Base-by-base conservation (phyloP, 1,139 yeast genomes). In the Debaryomyces sp. region DNA sequence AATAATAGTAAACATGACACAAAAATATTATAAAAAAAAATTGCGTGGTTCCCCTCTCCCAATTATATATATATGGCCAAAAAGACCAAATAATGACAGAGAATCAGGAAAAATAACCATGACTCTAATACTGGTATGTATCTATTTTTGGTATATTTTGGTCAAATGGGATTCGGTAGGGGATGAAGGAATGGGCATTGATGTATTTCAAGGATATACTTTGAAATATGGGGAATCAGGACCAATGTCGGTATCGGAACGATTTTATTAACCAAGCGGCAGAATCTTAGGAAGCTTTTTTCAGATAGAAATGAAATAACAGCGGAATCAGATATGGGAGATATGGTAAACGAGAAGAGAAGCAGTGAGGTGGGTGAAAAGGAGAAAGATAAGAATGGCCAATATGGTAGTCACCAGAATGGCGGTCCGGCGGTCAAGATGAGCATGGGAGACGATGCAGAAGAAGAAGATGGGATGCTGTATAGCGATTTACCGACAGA, bases 121-220 rank as follows among this genome's bases (percentile, higher is more conserved):
- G 62, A 58, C 61, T 18, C 51, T 59, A 49, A 54, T 59, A 49
- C 60, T 54, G 58, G 62, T 59, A 57, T 38, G 62, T 59, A 47
- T 18, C 13, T 23, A 12, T 12, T 27, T 24, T 27, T 27, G 30
- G 3, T 12, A 12, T 5, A 27, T 27, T 27, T 4, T 12, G 8
- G 30, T 12, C 13, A n/a, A 27, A 12, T 10, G 30, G 30, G 5
- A 5, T 27, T 5, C n/a, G 10, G 15, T 12, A 4, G 24, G 35
- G 8, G n/a, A 13, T 23, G 17, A 24, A n/a, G n/a, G 30, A 12
- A 12, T n/a, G 4, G 6, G 13, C 6, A 12, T 12, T 27, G 6
- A 12, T 12, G 6, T 10, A 12, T 27, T 2, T 27, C 13, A 12
- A 7, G 30, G 6, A n/a, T 27, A 5, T 12, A 27, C 13, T 6